Evolutionary conservation across 257 asterid species (phyloP).

Genomic region (Plantago major): DNA sequence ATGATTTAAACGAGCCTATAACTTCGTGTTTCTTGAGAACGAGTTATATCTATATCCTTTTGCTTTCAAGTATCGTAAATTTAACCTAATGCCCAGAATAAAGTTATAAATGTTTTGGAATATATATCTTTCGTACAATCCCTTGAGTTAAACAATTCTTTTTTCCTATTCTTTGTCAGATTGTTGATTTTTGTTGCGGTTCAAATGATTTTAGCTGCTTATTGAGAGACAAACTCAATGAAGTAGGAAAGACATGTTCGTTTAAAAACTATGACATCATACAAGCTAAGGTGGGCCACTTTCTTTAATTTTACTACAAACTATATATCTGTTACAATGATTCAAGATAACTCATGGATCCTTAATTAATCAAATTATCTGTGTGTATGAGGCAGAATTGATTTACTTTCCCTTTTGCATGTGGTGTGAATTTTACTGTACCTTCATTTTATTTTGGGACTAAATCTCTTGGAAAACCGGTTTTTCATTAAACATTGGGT

Average conservation of each 20-base stretch:
- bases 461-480: too few relatives aligned
- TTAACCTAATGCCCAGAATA: not conserved
- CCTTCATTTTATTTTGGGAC: too few relatives aligned
- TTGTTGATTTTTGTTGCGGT: conserved; percentile 94
- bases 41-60: not conserved
- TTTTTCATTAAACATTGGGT: too few relatives aligned
- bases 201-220: conserved; percentile 87
- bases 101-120: not conserved
- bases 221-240: conserved; percentile 65
- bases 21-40: not conserved
- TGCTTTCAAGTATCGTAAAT: not conserved
- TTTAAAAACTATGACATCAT: conserved; percentile 71
- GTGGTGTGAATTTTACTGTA: too few relatives aligned
- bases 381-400: too few relatives aligned
- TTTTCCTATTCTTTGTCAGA: conserved; percentile 43
- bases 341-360: too few relatives aligned
- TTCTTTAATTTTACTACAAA: not conserved
- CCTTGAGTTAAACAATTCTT: not conserved
- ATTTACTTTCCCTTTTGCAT: too few relatives aligned
- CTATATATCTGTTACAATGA: too few relatives aligned
- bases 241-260: conserved; percentile 54
- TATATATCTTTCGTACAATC: not conserved
- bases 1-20: too few relatives aligned
- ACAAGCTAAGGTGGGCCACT: conserved; percentile 57
- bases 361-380: too few relatives aligned